Base-by-base conservation (phyloP, 495 filamentous ascomycete genomes). In the Daldinia caldariorum region DNA sequence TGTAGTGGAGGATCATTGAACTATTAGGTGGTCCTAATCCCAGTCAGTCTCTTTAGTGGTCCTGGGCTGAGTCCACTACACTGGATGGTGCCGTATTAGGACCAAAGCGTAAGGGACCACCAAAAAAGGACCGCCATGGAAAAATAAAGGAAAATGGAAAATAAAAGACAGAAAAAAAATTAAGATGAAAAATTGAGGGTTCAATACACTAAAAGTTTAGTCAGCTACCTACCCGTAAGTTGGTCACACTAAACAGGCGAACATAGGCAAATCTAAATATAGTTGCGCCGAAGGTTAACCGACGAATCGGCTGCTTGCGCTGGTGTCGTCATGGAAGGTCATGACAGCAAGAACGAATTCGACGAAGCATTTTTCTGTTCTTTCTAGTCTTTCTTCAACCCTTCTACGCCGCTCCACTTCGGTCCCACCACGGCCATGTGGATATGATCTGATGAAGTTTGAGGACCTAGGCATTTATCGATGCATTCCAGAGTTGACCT, bases 261-360 rank as follows among this genome's bases (percentile, higher is more conserved):
- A 47, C 10, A 4, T 35, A 50, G 9, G 60, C 35, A 43, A 8
- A 58, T 72, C 70, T 72, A 72, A 68, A 65, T 65, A 68, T 72
- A 72, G 70, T 62, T 50, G n/a, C 49, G 64, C 69, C 64, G 61
- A 65, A 65, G 49, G 51, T 56, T 2, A 45, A 58, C 60, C 18
- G 31, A 39, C 69, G 69, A 72, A 72, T 72, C 69, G 69, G 69
- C 69, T 72, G 60, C 60, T 72, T 72, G 69, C 69, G 69, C 49
- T 43, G 70, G 70, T 69, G 70, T 69, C 70, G 70, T 72, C 70
- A 72, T 69, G 61, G 60, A 29, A 64, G 61, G 49, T 64, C 34
- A 45, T 45, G 38, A 39, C 26, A 45, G 56, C 26, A 51, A 49
- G 26, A 31, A 54, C 29, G 22, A 58, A 41, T 41, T 61, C 8